Conservation (phyloP, 208 protist genomes). For the Leishmania martiniquensis region DNA sequence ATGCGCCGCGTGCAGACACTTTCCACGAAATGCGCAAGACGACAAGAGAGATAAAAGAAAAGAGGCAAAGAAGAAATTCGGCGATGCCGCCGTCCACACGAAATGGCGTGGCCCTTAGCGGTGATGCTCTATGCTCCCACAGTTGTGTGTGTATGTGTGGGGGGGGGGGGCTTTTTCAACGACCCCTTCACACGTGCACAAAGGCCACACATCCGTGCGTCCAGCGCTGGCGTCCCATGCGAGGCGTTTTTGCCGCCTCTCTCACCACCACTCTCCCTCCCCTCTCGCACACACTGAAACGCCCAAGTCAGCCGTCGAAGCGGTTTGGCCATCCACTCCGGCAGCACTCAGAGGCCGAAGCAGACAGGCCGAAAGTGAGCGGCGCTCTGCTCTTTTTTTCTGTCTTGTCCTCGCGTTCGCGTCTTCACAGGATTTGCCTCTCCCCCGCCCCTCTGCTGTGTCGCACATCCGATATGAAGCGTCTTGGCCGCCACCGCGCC, state of each 20-base stretch:
- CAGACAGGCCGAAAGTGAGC: too few relatives aligned
- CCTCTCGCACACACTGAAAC: too few relatives aligned
- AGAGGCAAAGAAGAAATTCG: not conserved
- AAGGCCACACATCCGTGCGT: not conserved
- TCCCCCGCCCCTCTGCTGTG: not conserved
- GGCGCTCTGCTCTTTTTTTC: too few relatives aligned
- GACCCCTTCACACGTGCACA: not conserved
- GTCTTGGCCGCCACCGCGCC: conserved; percentile 11
- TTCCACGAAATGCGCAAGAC: not conserved
- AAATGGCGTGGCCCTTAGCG: not conserved
- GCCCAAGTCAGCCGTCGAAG: too few relatives aligned
- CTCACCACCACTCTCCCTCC: not conserved
- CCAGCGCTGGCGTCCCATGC: not conserved
- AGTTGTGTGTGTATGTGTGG: too few relatives aligned
- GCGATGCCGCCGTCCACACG: not conserved
- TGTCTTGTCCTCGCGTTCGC: not conserved
- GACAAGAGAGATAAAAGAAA: not conserved
- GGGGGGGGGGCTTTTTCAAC: not conserved
- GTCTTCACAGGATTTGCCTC: not conserved
- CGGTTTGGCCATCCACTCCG: too few relatives aligned
- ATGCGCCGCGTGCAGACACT: not conserved
- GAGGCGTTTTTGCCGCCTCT: not conserved
- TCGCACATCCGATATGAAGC: conserved; percentile 11
- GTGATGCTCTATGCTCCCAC: not conserved
- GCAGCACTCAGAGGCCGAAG: too few relatives aligned